phyloP scores from a whole-genome alignment of 2,329 filamentous ascomycete species.

The Fusarium musae region DNA sequence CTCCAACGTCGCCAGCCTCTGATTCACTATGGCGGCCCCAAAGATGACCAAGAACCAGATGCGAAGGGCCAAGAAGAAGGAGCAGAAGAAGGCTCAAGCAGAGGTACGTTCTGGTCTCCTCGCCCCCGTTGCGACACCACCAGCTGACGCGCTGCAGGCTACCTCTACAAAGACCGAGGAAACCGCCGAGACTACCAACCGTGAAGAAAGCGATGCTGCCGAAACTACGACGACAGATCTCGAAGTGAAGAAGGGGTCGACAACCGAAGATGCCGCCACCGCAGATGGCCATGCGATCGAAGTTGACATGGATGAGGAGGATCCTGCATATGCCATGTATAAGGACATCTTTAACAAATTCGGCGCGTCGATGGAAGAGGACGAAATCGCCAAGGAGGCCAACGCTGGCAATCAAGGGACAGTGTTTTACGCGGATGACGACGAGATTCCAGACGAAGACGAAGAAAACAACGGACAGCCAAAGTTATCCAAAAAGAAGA shows the following conservation, averaged over 20 bases:
- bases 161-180: constrained; percentile 30
- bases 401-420: constrained; percentile 82
- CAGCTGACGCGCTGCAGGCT: constrained; percentile 39
- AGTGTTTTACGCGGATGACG: constrained; percentile 83
- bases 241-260: constrained; percentile 54
- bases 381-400: constrained; percentile 71
- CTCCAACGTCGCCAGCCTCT: constrained; percentile 40
- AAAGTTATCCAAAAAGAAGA: constrained; percentile 93
- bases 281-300: constrained; percentile 66
- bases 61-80: constrained; percentile 93
- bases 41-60: constrained; percentile 96
- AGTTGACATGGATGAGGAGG: constrained; percentile 72
- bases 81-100: constrained; percentile 77
- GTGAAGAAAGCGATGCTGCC: constrained; percentile 48
- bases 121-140: background rate
- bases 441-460: constrained; percentile 87
- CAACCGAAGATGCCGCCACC: constrained; percentile 50
- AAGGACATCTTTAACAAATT: constrained; percentile 86
- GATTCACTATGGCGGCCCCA: constrained; percentile 66
- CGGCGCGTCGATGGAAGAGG: constrained; percentile 70
- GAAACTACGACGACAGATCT: constrained; percentile 51
- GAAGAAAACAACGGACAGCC: constrained; percentile 72
- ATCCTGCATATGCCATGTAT: constrained; percentile 86
- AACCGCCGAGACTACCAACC: constrained; percentile 32
- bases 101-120: constrained; percentile 53